Conservation (phyloP, 352 stramenopile genomes). For the Phytophthora lateralis region DNA sequence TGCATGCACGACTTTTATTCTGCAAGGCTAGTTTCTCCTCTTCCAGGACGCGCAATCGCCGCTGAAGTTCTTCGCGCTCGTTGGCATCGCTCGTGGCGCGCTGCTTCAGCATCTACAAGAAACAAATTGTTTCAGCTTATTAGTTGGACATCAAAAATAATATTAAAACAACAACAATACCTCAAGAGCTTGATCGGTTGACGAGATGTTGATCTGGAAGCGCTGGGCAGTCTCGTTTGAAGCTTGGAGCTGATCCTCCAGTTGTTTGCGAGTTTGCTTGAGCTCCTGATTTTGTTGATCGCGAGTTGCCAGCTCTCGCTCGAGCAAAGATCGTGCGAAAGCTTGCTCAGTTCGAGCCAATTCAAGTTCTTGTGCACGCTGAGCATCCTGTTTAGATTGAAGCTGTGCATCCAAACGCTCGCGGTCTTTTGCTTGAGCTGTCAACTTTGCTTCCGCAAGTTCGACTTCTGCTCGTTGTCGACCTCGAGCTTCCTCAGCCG, state of each 20-base stretch:
- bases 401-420: conserved; percentile 36
- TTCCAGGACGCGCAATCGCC: conserved; percentile 50
- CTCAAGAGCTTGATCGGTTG: conserved; percentile 61
- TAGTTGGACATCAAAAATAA: neutral
- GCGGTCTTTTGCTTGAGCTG: conserved; percentile 30
- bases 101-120: conserved; percentile 48
- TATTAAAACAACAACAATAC: conserved; percentile 17
- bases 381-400: conserved; percentile 31
- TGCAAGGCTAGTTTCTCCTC: conserved; percentile 66
- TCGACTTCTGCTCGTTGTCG: conserved; percentile 27
- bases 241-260: conserved; percentile 42
- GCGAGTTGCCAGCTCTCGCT: conserved; percentile 29
- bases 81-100: conserved; percentile 49
- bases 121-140: neutral
- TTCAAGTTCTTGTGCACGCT: conserved; percentile 32
- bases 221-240: conserved; percentile 36
- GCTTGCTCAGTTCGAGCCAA: conserved; percentile 24
- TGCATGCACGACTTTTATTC: conserved; percentile 59
- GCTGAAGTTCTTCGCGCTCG: conserved; percentile 64
- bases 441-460: conserved; percentile 23
- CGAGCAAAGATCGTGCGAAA: conserved; percentile 31
- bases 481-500: conserved; percentile 26
- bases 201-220: conserved; percentile 40
- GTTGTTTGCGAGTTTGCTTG: conserved; percentile 23
- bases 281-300: conserved; percentile 47